phyloP scores from a whole-genome alignment of 2,329 filamentous ascomycete species.

The Colletotrichum graminicola region DNA sequence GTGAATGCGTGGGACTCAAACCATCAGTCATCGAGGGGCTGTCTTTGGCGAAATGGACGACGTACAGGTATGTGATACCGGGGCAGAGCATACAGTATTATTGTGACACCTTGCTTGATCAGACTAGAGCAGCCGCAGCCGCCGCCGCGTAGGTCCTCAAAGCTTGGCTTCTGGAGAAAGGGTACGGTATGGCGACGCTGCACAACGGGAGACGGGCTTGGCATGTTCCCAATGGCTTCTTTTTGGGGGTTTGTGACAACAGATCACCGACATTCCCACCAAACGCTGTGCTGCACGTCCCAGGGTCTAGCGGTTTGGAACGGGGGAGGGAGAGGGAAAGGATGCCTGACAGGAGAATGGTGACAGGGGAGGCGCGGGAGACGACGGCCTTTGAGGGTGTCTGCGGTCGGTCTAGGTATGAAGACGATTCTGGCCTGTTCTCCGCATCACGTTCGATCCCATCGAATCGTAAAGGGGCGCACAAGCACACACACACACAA shows the following conservation, averaged over 20 bases:
- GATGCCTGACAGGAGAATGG: slow-evolving; percentile 11
- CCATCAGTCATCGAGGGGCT: too few relatives aligned
- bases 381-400: slow-evolving; percentile 1
- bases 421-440: slow-evolving; percentile 8
- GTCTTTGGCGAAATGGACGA: background rate
- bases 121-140: background rate
- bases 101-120: background rate
- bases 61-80: background rate
- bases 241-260: slow-evolving; percentile 23
- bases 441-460: slow-evolving; percentile 24
- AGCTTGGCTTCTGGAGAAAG: slow-evolving; percentile 16
- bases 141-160: background rate
- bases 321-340: background rate
- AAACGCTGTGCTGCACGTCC: slow-evolving; percentile 18
- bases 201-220: slow-evolving; percentile 32
- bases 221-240: slow-evolving; percentile 23
- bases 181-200: slow-evolving; percentile 10
- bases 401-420: background rate
- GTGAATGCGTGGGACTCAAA: background rate
- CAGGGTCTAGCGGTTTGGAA: background rate
- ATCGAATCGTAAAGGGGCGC: background rate
- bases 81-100: background rate
- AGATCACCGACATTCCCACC: slow-evolving; percentile 14
- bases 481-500: background rate
- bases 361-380: background rate